Base-by-base conservation (phyloP, 768 basidiomycete species). In the Tulasnella sp. region DNA sequence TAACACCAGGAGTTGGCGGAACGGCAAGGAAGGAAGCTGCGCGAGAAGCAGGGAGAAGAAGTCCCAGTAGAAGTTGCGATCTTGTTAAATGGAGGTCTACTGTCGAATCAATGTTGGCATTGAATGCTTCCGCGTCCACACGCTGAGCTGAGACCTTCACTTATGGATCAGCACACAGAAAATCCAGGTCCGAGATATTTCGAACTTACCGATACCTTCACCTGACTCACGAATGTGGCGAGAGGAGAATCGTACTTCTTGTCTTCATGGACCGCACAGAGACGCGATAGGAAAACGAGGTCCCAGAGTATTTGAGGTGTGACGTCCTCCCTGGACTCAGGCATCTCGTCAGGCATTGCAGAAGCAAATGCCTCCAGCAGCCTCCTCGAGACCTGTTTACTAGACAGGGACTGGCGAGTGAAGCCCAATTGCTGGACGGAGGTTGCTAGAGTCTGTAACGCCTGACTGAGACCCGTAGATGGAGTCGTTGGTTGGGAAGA, bases 351-450 rank as follows among this genome's bases (percentile, higher is more conserved):
- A 36, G 67, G 37, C 19, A 74, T 41, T 8, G 52, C 47, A 29
- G n/a, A 52, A 22, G 69, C 37, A 64, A 42, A 84, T 80, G 73
- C 81, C 78, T 76, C 81, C 79, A 36, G 82, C 78, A 40, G 83
- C 77, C n/a, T 75, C 59, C 71, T 77, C 75, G 74, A 82, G 81
- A 75, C 79, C 80, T 68, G 77, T 47, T 52, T 64, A 64, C 34
- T 66, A 39, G 62, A 65, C 72, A 68, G 72, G 34, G 37, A 79
- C 14, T 70, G 69, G 67, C 81, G 79, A 52, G 82, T 80, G 65
- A 85, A 78, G 1, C 87, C 87, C 14, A 91, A 78, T n/a, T 84
- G 82, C 75, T 86, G 85, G 67, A 89, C 79, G 2, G 84, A 83
- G 16, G 82, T 81, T 37, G 85, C 85, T 19, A 92, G 79, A 0